Evolutionary conservation across 2,329 filamentous ascomycete species (phyloP), one percentile per base, ranked within the genome.

Genomic region (Aspergillus niger): DNA sequence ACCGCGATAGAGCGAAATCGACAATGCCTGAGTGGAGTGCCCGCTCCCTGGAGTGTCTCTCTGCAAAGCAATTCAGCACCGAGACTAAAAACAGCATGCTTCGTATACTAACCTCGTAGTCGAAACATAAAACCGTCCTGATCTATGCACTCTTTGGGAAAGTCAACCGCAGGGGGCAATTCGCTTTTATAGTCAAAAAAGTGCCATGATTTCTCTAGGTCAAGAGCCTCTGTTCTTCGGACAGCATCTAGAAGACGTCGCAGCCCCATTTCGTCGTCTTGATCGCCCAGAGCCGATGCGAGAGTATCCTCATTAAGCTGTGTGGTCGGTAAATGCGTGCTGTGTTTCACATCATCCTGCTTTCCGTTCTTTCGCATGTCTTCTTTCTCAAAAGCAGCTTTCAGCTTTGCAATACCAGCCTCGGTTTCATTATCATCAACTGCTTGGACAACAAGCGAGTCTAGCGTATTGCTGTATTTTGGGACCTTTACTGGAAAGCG

Each of bases 381-480:
- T 2, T 57, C 53, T 10, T 58, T 55, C 13, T 69, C 64, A 24
- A 78, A 64, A 8, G 74, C 65, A 49, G 72, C 72, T 61, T 70
- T 76, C 26, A 77, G 66, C 55, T 74, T 75, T 47, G 76, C 73
- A 13, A 81, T 74, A 24, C 70, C 87, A 15, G 83, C 85, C 55
- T 86, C 84, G 1, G 82, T 82, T 41, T 85, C 84, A 44, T 86
- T 80, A 62, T 91, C 86, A 59, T 82, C 80, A 43, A 81, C 77
- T 5, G 86, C 83, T 68, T 88, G 83, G 49, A 80, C 83, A 43
- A 89, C 79, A 8, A 92, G 79, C 1, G 83, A 80, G 60, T 86
- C 85, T 58, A 92, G 74, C 57, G 88, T 85, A 63, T 88, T 89
- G 64, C 84, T 87, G 72, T 88, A 87, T 68, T 82, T 85, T 15